Base-by-base conservation (phyloP, 768 basidiomycete species). In the Omphalotus guepiniiformis region DNA sequence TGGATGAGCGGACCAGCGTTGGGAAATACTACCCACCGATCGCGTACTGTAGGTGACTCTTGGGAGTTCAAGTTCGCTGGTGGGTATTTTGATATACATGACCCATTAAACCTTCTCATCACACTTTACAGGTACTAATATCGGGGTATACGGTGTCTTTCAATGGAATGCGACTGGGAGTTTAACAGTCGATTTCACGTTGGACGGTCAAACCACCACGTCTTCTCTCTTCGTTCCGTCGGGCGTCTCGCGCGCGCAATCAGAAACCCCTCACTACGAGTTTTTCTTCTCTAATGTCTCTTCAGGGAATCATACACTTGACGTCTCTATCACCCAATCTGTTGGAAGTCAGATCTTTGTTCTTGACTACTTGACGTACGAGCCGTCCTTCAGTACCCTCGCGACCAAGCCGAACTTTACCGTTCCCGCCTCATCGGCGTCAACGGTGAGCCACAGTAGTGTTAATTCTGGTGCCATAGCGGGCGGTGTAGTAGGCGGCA, bases 21-120 rank as follows among this genome's bases (percentile, higher is more conserved):
- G 19, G 47, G 47, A 15, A 48, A 48, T 32, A n/a, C 39, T 6
- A 41, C 47, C 6, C 47, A 48, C 35, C 38, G 39, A 8, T 40
- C 22, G 4, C 22, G 19, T 15, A 41, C 39, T 2, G 18, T 41
- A 1, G 47, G 39, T 1, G 19, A 39, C 19, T 8, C 26, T 7
- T 48, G 39, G 16, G 8, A 30, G 27, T 40, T 41, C 25, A 18
- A 32, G 22, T 41, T 48, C 15, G 11, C 47, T 29, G 37, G 46
- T 47, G 19, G 3, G 46, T 30, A 16, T 15, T 29, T 38, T 25
- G 8, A 15, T 38, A 12, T 39, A 15, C 15, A 19, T 9, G n/a
- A 13, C 12, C 32, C n/a, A n/a, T n/a, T n/a, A n/a, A n/a, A n/a
- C n/a, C n/a, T n/a, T n/a, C n/a, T n/a, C n/a, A n/a, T n/a, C 4